Conservation (phyloP, 1,284 basidiomycete genomes). For the Cryptococcus sp. region DNA sequence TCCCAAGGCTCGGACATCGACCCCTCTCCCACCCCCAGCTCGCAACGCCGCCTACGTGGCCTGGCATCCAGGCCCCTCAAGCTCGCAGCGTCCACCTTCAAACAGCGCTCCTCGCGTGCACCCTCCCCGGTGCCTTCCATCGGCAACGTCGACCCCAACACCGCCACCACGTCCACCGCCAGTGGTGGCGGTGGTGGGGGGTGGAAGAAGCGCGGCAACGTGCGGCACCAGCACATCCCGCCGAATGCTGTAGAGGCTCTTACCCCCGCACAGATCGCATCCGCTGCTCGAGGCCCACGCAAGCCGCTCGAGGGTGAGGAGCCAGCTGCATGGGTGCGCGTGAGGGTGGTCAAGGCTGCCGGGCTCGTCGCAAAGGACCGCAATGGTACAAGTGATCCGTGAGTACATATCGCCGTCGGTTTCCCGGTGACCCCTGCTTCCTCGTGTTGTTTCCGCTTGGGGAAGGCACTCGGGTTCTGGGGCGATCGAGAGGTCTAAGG, state of each 20-base stretch:
- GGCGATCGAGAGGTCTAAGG: no score
- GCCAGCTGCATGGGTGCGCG: slow-evolving; percentile 47
- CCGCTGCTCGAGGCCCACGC: slow-evolving; percentile 34
- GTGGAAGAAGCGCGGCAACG: slow-evolving; percentile 1
- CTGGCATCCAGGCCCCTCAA: slow-evolving; percentile 45
- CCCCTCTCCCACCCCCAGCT: not conserved
- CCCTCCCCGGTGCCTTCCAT: not conserved
- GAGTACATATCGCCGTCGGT: slow-evolving; percentile 16
- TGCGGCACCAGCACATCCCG: not conserved
- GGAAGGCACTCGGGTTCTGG: no score
- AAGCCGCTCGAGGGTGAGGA: slow-evolving; percentile 48
- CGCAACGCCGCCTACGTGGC: slow-evolving; percentile 21
- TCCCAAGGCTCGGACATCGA: not conserved
- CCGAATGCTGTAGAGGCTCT: slow-evolving; percentile 12
- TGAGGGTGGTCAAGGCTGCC: slow-evolving; percentile 51
- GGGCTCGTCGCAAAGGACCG: slow-evolving; percentile 54
- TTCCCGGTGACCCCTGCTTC: not conserved
- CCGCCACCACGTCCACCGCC: not conserved
- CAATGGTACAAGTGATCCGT: slow-evolving; percentile 51
- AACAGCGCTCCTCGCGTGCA: slow-evolving; percentile 1
- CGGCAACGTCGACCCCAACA: not conserved
- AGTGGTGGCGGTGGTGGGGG: not conserved
- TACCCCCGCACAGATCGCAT: slow-evolving; percentile 35
- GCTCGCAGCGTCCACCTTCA: slow-evolving; percentile 41
- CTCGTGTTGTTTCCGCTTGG: not conserved